Evolutionary conservation across 805 yeast genomes (phyloP).

Genomic region (Vanderwaltozyma yarrowii): DNA sequence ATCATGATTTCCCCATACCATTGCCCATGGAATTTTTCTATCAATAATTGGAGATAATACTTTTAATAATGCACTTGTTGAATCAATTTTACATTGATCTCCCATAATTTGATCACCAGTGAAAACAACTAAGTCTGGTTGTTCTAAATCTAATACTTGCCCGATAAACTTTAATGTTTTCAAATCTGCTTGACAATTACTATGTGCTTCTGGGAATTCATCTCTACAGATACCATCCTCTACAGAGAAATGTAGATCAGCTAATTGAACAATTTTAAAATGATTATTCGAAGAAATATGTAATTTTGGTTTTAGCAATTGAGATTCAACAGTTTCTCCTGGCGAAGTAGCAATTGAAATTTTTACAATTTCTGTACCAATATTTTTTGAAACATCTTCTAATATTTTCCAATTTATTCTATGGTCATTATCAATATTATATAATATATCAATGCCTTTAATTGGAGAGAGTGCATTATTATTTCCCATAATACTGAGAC

Average conservation of each 20-base stretch:
- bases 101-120: conserved; percentile 94
- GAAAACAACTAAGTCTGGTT: conserved; percentile 75
- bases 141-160: conserved; percentile 56
- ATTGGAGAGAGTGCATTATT: neutral
- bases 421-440: neutral
- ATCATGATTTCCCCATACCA: conserved; percentile 89
- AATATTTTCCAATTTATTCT: neutral
- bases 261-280: conserved; percentile 77
- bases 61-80: conserved; percentile 73
- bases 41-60: conserved; percentile 59
- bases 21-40: conserved; percentile 70
- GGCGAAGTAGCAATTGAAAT: neutral
- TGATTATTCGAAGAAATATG: neutral
- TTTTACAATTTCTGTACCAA: neutral
- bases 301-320: neutral
- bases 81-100: conserved; percentile 55
- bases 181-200: conserved; percentile 66
- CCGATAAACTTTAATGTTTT: conserved; percentile 55
- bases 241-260: conserved; percentile 86
- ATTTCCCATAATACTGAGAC: too few species aligned
- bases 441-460: neutral
- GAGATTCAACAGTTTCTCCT: too few species aligned
- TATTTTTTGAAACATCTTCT: neutral
- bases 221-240: conserved; percentile 75
- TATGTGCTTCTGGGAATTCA: conserved; percentile 44